These are phyloP conservation scores for Epichloe sylvatica DNA, from an alignment of 2,329 filamentous ascomycete genomes.

Conservation along the genomic window DNA sequence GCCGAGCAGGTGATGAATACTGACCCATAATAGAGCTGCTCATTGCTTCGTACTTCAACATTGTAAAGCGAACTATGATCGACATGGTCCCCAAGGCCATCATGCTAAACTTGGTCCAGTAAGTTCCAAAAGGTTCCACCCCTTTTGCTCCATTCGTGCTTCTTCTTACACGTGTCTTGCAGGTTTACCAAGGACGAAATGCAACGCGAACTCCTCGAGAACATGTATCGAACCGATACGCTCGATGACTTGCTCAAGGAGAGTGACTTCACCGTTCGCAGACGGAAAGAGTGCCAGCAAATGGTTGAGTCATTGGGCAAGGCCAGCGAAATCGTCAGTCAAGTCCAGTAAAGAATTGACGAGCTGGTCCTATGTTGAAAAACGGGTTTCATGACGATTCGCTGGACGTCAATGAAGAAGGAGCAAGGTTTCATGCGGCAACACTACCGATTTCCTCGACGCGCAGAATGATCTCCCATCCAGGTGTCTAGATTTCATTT, in stretches of 20 bases:
- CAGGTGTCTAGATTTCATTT: conserved; percentile 12
- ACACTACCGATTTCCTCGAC: not conserved
- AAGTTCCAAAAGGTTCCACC: conserved; percentile 28
- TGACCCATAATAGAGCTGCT: conserved; percentile 53
- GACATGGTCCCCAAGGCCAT: conserved; percentile 99
- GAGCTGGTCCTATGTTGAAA: not conserved
- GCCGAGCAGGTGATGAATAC: not conserved
- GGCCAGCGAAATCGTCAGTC: conserved; percentile 91
- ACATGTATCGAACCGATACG: conserved; percentile 87
- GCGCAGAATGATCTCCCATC: not conserved
- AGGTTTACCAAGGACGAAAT: conserved; percentile 96
- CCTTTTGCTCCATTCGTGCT: not conserved
- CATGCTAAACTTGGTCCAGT: conserved; percentile 94
- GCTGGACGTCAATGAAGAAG: not conserved
- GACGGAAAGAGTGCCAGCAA: conserved; percentile 95
- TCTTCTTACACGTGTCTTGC: conserved; percentile 3
- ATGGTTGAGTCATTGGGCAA: conserved; percentile 91
- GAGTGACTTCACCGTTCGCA: conserved; percentile 87
- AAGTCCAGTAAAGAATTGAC: conserved; percentile 40
- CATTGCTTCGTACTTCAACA: conserved; percentile 95
- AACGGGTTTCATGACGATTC: not conserved
- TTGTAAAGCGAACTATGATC: conserved; percentile 95
- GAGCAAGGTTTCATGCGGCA: not conserved
- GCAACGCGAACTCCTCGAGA: conserved; percentile 91
- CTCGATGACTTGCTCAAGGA: conserved; percentile 93